phyloP scores from a whole-genome alignment of 2,329 filamentous ascomycete genomes.

The Tolypocladium amazonense region DNA sequence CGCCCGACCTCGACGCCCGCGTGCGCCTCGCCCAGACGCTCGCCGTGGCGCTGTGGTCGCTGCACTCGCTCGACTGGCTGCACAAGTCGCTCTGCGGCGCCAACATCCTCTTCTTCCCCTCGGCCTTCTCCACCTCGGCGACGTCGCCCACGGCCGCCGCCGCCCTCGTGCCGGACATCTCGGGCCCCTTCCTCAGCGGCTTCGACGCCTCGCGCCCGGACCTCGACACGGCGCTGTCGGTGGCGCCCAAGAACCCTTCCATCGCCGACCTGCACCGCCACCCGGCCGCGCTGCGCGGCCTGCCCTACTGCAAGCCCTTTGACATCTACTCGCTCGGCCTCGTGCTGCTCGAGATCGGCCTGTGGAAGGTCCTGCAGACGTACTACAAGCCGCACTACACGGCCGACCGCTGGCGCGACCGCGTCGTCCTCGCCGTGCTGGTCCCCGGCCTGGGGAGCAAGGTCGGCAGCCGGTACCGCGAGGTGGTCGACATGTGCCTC shows the following conservation, averaged over 20 bases:
- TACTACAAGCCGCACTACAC: slow-evolving; percentile 32
- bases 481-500: slow-evolving; percentile 31
- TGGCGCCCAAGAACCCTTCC: slow-evolving; percentile 29
- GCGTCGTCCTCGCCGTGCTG: slow-evolving; percentile 26
- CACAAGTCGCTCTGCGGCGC: slow-evolving; percentile 44
- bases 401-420: slow-evolving; percentile 29
- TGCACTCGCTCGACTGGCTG: slow-evolving; percentile 45
- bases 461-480: slow-evolving; percentile 26
- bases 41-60: slow-evolving; percentile 33
- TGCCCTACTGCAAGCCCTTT: slow-evolving; percentile 34
- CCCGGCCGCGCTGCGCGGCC: slow-evolving; percentile 28
- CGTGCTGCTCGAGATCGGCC: slow-evolving; percentile 37
- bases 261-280: slow-evolving; percentile 36
- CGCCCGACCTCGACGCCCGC: slow-evolving; percentile 32
- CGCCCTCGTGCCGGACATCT: slow-evolving; percentile 27
- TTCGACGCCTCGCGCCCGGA: slow-evolving; percentile 46
- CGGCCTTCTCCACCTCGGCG: slow-evolving; percentile 22
- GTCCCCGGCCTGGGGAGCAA: slow-evolving; percentile 30
- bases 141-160: slow-evolving; percentile 22
- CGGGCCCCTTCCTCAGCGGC: slow-evolving; percentile 35
- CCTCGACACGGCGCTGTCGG: slow-evolving; percentile 36
- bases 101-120: slow-evolving; percentile 44
- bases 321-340: slow-evolving; percentile 44
- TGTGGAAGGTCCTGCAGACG: slow-evolving; percentile 32
- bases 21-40: slow-evolving; percentile 30